A percentile compares a stretch with the other conserved stretches of the same genome.
Conservation (phyloP, 345 rosid genomes). For the Psidium friedrichsthalianum region DNA sequence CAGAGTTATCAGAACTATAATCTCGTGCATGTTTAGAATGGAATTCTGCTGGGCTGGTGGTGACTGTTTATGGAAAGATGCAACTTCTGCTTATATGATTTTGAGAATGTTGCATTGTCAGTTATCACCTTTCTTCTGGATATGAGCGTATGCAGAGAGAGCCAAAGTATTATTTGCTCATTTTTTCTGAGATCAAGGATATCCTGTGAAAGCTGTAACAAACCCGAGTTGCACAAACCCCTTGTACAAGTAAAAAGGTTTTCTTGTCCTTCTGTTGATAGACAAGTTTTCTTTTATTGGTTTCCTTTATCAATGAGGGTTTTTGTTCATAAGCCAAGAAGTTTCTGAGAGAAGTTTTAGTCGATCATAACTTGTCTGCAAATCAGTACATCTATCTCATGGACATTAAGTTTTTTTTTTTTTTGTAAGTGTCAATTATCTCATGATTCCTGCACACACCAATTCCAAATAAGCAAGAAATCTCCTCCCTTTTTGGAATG, state of each 20-base stretch:
- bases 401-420: background rate
- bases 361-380: background rate
- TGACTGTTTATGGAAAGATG: background rate
- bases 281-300: background rate
- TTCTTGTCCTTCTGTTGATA: background rate
- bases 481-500: background rate
- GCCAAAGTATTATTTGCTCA: background rate
- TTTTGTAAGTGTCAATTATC: background rate
- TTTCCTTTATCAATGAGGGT: background rate
- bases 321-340: background rate
- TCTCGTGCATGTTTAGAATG: background rate
- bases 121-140: background rate
- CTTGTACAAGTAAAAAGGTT: too few relatives aligned
- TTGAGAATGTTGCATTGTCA: background rate
- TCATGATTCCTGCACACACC: background rate
- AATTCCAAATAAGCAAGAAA: background rate
- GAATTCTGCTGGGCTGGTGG: background rate
- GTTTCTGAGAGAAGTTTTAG: background rate
- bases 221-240: background rate
- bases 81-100: background rate
- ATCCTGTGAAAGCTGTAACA: background rate
- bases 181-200: background rate
- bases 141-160: background rate
- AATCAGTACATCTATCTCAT: background rate
- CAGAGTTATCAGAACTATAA: background rate